Conservation (phyloP, 257 asterid species). For the Striga asiatica region DNA sequence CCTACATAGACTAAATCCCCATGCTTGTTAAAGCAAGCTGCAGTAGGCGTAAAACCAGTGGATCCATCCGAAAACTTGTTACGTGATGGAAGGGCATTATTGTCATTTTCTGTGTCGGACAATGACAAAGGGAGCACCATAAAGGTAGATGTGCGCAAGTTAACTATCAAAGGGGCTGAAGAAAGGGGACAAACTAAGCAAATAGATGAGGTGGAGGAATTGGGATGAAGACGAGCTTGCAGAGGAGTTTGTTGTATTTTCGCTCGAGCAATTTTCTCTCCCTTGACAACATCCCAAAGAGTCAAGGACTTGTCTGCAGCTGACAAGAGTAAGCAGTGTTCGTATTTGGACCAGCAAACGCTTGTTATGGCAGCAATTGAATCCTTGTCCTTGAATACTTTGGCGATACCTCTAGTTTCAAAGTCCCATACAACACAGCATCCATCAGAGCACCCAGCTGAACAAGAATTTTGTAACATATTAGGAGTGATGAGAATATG, state of each 20-base stretch:
- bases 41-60: constrained; percentile 65
- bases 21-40: constrained; percentile 69
- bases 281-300: constrained; percentile 73
- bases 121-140: constrained; percentile 56
- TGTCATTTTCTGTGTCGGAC: constrained; percentile 34
- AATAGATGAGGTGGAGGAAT: constrained; percentile 49
- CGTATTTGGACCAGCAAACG: constrained; percentile 74
- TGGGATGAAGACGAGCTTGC: constrained; percentile 71
- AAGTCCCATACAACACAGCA: constrained; percentile 81
- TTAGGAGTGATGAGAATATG: too few relatives aligned
- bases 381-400: constrained; percentile 47
- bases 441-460: constrained; percentile 92
- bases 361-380: constrained; percentile 63
- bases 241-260: constrained; percentile 58
- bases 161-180: constrained; percentile 72
- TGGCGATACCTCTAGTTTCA: constrained; percentile 69
- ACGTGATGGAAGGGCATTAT: constrained; percentile 36
- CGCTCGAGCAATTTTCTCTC: constrained; percentile 46
- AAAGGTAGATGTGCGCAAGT: constrained; percentile 34
- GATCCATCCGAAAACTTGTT: constrained; percentile 67
- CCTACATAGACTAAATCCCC: constrained; percentile 80
- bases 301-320: constrained; percentile 75
- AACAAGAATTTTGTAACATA: too few relatives aligned
- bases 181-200: constrained; percentile 82
- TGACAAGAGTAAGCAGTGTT: constrained; percentile 56